These are phyloP conservation scores for Ogataea ramenticola DNA, from an alignment of 805 yeast species.

Conservation along the genomic window DNA sequence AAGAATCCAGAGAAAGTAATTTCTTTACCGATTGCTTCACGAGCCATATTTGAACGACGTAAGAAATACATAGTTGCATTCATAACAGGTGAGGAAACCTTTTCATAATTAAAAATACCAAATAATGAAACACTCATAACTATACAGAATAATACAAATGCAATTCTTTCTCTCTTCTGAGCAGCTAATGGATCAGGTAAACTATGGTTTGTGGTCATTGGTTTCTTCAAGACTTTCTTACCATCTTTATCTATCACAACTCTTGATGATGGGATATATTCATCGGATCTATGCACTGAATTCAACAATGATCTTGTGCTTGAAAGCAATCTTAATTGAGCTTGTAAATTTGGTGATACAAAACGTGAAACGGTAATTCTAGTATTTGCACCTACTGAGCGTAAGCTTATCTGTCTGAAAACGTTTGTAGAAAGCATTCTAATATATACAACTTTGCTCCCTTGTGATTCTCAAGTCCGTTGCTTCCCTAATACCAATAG, in stretches of 20 bases:
- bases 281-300: constrained; percentile 4
- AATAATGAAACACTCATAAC: constrained; percentile 49
- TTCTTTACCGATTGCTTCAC: constrained; percentile 61
- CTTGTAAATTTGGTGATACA: too few species aligned
- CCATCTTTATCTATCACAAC: constrained; percentile 16
- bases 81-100: constrained; percentile 82
- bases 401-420: not conserved
- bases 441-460: not conserved
- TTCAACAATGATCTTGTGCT: not conserved
- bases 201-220: constrained; percentile 66
- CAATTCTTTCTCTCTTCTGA: constrained; percentile 40
- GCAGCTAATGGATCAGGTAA: constrained; percentile 74
- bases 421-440: not conserved
- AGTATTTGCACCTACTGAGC: not conserved
- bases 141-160: constrained; percentile 47
- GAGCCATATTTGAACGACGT: constrained; percentile 64
- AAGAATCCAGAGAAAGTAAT: constrained; percentile 65
- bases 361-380: too few species aligned
- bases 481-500: too few species aligned
- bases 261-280: constrained; percentile 13
- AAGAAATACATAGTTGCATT: constrained; percentile 80
- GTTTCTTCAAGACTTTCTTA: constrained; percentile 21
- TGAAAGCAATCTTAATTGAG: not conserved
- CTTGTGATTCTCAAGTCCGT: too few species aligned
- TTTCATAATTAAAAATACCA: constrained; percentile 87